Evolutionary conservation across 164 flowering plant genomes (phyloP), one percentile per base, ranked within the genome.

Genomic region (Cinnamomum micranthum): DNA sequence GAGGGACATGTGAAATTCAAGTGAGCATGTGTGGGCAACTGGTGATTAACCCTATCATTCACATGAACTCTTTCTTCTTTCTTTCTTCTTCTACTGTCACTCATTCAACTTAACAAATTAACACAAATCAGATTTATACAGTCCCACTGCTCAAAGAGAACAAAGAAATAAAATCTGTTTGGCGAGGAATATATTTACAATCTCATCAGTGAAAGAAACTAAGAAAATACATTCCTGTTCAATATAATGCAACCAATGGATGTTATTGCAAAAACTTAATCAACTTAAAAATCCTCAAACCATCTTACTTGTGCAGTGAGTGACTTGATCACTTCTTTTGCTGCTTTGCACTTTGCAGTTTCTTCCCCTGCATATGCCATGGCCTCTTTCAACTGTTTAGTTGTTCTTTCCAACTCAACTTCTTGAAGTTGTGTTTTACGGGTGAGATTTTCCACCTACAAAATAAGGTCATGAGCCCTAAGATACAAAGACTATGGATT

Each of bases 321-420:
- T 0, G 97, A 92, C 82, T 89, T 94, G 73, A 94, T 94, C 71
- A 94, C 98, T 83, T 94, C 98, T 84, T 94, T 94, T 64, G 98
- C 98, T 70, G 97, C 97, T 82, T 90, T 94, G 86, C 98, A 94
- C 82, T 88, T 94, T 71, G 91, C 90, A 78, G 95, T 85, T 77
- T 94, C 98, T 84, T 92, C 98, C 71, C 89, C 93, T 63, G 97
- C 98, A 77, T 92, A 81, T 65, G 92, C 79, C 41, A 91, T 80
- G 72, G 97, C 97, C 79, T 94, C 97, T 80, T 92, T 89, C 77
- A 94, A 83, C 82, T 94, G 97, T 73, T 92, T 92, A 65, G 89
- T 84, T 70, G 93, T 91, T 81, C 92, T 89, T 85, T 92, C 97
- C 68, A 94, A 82, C 80, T 94, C 95, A 77, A 85, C 70, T 78